phyloP scores from a whole-genome alignment of 345 rosid genomes.

The Citrus hindsii region DNA sequence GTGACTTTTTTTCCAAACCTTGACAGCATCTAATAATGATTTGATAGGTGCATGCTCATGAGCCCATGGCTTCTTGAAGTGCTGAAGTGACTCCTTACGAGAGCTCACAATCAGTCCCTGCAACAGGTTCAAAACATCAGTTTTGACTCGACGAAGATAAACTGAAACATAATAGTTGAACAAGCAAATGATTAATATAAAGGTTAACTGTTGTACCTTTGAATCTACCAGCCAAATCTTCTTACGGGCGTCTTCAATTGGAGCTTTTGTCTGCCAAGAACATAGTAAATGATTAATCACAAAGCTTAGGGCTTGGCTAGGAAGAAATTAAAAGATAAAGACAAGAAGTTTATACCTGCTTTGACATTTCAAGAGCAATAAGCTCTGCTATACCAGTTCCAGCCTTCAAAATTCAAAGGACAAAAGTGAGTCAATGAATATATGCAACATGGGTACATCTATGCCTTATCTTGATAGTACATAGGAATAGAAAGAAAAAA shows the following conservation, averaged over 20 bases:
- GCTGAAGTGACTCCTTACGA: slow-evolving; percentile 78
- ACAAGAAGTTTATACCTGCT: slow-evolving; percentile 30
- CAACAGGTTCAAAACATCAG: slow-evolving; percentile 8
- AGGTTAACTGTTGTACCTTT: slow-evolving; percentile 45
- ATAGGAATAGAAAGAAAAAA: background rate
- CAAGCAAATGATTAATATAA: background rate
- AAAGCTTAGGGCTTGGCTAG: slow-evolving; percentile 8
- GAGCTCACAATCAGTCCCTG: slow-evolving; percentile 84
- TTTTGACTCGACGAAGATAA: background rate
- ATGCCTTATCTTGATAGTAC: background rate
- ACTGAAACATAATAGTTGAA: background rate
- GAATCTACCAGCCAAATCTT: slow-evolving; percentile 99
- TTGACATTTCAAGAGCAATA: slow-evolving; percentile 86
- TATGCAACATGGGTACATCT: background rate
- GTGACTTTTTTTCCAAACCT: slow-evolving; percentile 39
- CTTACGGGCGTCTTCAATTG: slow-evolving; percentile 76
- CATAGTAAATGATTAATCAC: slow-evolving; percentile 14
- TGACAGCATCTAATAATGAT: slow-evolving; percentile 67
- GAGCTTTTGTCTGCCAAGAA: slow-evolving; percentile 47
- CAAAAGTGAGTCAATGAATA: background rate
- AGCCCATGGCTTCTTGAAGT: slow-evolving; percentile 95
- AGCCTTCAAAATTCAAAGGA: slow-evolving; percentile 47
- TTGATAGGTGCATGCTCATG: slow-evolving; percentile 79
- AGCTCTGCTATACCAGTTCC: slow-evolving; percentile 98
- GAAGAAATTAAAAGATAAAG: slow-evolving; percentile 1